phyloP scores from a whole-genome alignment of 257 asterid species.

The Linderniella brevidens region DNA sequence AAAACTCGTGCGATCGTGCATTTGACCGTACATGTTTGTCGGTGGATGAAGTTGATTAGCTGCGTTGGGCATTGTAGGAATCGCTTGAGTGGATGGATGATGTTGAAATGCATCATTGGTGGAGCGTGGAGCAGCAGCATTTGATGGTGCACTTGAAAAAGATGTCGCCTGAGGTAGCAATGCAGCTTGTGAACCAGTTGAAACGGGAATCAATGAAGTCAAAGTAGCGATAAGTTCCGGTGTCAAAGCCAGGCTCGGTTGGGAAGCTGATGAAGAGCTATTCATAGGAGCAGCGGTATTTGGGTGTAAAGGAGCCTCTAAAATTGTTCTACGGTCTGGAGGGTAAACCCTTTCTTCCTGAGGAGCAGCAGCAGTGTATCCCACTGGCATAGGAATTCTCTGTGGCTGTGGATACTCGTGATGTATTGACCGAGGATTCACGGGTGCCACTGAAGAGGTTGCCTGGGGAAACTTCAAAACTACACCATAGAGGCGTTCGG shows the following conservation, averaged over 20 bases:
- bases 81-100: slow-evolving; percentile 23
- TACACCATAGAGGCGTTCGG: slow-evolving; percentile 92
- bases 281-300: slow-evolving; percentile 24
- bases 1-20: too few species aligned
- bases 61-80: too few species aligned
- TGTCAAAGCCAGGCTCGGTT: slow-evolving; percentile 51
- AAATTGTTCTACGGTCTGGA: slow-evolving; percentile 21
- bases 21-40: too few species aligned
- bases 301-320: slow-evolving; percentile 25
- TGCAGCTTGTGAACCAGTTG: slow-evolving; percentile 23
- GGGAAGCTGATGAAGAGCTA: slow-evolving; percentile 30
- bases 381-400: slow-evolving; percentile 18
- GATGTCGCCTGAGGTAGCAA: slow-evolving; percentile 23
- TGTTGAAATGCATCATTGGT: slow-evolving; percentile 20
- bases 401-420: slow-evolving; percentile 33
- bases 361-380: slow-evolving; percentile 25
- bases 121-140: slow-evolving; percentile 27
- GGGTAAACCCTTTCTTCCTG: slow-evolving; percentile 28
- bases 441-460: slow-evolving; percentile 18
- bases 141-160: slow-evolving; percentile 17
- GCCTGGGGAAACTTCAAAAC: slow-evolving; percentile 60
- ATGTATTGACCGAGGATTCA: slow-evolving; percentile 19
- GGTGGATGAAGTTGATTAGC: too few species aligned
- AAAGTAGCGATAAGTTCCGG: slow-evolving; percentile 90
- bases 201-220: slow-evolving; percentile 54